Percentiles rank a stretch among this genome's conserved stretches.
phyloP scores from a whole-genome alignment of 352 stramenopile genomes.

The Pythium vanterpoolii region DNA sequence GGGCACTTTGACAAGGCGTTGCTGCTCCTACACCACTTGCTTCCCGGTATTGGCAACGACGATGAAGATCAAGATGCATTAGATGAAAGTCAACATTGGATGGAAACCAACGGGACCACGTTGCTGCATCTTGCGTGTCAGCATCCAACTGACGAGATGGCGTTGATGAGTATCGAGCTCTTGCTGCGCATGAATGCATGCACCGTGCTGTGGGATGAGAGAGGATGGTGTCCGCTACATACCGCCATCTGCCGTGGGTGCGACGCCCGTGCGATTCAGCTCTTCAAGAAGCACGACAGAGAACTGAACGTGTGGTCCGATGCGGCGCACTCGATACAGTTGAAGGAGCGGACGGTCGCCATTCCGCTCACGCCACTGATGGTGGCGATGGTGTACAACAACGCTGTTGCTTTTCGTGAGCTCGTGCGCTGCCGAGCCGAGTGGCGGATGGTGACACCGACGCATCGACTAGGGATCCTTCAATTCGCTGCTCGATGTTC shows the following conservation, averaged over 20 bases:
- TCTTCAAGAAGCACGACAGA: slow-evolving; percentile 43
- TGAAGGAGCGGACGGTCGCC: not conserved
- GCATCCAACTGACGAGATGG: slow-evolving; percentile 31
- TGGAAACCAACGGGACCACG: slow-evolving; percentile 24
- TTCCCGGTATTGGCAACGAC: not conserved
- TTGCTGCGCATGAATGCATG: slow-evolving; percentile 45
- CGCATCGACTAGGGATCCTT: slow-evolving; percentile 43
- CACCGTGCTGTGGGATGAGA: slow-evolving; percentile 46
- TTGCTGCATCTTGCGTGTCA: slow-evolving; percentile 53
- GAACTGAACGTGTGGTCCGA: slow-evolving; percentile 70
- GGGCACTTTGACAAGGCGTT: slow-evolving; percentile 5
- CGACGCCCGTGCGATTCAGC: slow-evolving; percentile 36
- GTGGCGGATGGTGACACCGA: slow-evolving; percentile 37
- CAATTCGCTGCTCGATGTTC: slow-evolving; percentile 33
- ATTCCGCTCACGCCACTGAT: slow-evolving; percentile 45
- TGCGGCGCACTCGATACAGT: slow-evolving; percentile 4
- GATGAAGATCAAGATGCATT: not conserved
- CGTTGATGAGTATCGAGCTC: slow-evolving; percentile 37
- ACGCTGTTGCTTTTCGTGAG: slow-evolving; percentile 40
- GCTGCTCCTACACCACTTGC: slow-evolving; percentile 8
- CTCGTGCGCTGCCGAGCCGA: slow-evolving; percentile 49
- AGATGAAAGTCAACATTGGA: slow-evolving; percentile 8
- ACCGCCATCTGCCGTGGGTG: slow-evolving; percentile 43
- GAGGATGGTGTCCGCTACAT: slow-evolving; percentile 50
- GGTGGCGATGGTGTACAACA: slow-evolving; percentile 49